Base-by-base conservation (phyloP, 2,329 filamentous ascomycete species). In the Calonectria pseudoturangicola region DNA sequence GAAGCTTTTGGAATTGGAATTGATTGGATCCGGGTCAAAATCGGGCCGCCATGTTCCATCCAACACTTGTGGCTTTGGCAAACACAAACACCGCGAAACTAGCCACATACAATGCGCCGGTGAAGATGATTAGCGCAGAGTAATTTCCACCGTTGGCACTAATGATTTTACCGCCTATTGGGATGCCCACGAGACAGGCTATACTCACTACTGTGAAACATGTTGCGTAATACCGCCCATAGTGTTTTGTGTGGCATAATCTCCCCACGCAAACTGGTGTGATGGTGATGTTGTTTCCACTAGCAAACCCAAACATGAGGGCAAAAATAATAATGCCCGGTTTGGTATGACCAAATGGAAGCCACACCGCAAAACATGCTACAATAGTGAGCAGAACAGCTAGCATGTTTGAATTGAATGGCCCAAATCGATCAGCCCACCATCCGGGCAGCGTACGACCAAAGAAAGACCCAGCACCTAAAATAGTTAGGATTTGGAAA, bases 81-180 rank as follows among this genome's bases (percentile, higher is more conserved):
- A 60, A 15, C 33, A 60, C 16, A 60, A 60, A 39, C 13, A 60
- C 54, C 21, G 41, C 21, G 13, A 60, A 12, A 16, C 54, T 60
- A 9, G 12, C 21, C 21, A 25, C 36, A 25, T 60, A 60, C 21
- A 60, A 36, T 18, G 54, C 54, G 25, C 54, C 54, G 1, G 54
- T 60, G 54, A 60, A 60, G 33, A 60, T 60, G 33, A 60, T 60
- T 4, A 60, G 54, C 18, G 54, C 36, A 8, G 54, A 60, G n/a
- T 60, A 60, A 21, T 60, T 41, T 21, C 54, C 54, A 10, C 54
- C 36, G 13, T 60, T 60, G 41, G 54, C 54, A 4, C 36, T 41
- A 2, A 60, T 41, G 6, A 60, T 60, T 41, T 60, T 60, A 1
- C 54, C 54, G 21, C 54, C 54, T 25, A 60, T 60, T 8, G 54